Conservation (phyloP, 331 rosid species). For the Arachis monticola region DNA sequence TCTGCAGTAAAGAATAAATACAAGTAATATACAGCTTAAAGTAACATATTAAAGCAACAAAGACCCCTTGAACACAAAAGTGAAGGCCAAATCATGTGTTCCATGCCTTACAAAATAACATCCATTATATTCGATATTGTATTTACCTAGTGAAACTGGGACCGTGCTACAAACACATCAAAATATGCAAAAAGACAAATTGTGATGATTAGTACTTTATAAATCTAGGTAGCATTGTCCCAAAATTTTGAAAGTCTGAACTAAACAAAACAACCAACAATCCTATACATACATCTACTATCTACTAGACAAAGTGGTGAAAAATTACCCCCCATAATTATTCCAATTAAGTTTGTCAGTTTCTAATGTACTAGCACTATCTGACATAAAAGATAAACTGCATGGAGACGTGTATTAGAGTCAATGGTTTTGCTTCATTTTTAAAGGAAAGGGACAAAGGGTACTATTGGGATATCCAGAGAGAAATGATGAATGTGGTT, state of each 20-base stretch:
- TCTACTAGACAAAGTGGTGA: conserved; percentile 13
- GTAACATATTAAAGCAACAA: conserved; percentile 33
- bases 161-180: conserved; percentile 15
- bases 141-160: conserved; percentile 16
- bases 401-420: conserved; percentile 29
- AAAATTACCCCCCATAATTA: conserved; percentile 3
- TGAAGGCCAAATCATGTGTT: conserved; percentile 48
- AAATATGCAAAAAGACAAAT: conserved; percentile 30
- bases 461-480: conserved; percentile 33
- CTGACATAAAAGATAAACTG: conserved; percentile 34
- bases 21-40: conserved; percentile 10
- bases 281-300: background rate
- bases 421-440: conserved; percentile 38
- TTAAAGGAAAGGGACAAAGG: conserved; percentile 42
- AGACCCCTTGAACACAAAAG: conserved; percentile 49
- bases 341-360: conserved; percentile 31
- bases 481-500: conserved; percentile 43
- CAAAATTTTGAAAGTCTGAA: conserved; percentile 34
- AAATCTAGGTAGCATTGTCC: conserved; percentile 26
- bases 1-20: too few relatives aligned
- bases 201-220: conserved; percentile 27
- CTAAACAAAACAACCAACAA: conserved; percentile 21
- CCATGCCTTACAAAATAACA: conserved; percentile 20
- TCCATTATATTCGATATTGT: conserved; percentile 5
- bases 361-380: conserved; percentile 15